Conservation (phyloP, 495 filamentous ascomycete species). For the Penicillium cinerascens region DNA sequence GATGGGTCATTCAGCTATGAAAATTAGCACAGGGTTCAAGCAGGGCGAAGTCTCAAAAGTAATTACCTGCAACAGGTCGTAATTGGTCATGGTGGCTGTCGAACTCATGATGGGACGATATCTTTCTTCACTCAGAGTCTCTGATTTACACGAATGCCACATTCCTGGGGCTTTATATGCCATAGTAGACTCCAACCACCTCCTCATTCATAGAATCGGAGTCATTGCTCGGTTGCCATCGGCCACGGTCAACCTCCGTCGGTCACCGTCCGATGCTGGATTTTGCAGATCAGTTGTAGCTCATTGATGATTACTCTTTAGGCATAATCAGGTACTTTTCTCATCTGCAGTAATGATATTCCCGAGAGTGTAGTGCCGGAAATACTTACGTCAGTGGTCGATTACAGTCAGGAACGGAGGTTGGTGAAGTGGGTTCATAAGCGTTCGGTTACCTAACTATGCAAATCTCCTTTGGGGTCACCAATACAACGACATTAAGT, state of each 20-base stretch:
- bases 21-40: not conserved
- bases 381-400: not conserved
- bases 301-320: not conserved
- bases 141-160: not conserved
- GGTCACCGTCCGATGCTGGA: not conserved
- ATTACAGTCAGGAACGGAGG: not conserved
- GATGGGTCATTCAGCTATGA: constrained; percentile 1
- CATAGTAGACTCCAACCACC: not conserved
- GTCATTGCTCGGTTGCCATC: not conserved
- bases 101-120: not conserved
- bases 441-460: not conserved
- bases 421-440: not conserved
- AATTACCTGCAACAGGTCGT: not conserved
- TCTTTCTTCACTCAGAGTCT: not conserved
- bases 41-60: not conserved
- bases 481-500: not conserved
- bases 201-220: not conserved
- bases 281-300: not conserved
- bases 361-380: not conserved
- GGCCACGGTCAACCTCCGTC: not conserved
- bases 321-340: not conserved
- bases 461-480: not conserved
- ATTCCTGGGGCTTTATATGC: not conserved
- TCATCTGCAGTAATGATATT: not conserved
- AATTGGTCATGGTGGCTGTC: not conserved